These are phyloP conservation scores for Prinsepia uniflora DNA, from an alignment of 306 rosid species.

Conservation along the genomic window DNA sequence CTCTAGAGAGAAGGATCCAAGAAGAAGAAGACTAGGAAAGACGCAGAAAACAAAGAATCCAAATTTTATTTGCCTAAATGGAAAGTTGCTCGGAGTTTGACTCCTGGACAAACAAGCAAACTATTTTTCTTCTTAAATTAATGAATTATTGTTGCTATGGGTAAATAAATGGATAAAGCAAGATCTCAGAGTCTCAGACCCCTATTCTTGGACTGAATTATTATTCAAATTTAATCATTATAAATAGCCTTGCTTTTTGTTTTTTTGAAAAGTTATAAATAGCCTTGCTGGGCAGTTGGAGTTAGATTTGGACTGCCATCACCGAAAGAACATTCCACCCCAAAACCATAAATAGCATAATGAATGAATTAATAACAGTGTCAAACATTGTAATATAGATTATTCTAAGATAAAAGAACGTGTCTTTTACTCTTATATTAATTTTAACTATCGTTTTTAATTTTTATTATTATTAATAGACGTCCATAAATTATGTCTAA, in stretches of 20 bases:
- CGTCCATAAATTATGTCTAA: too few species aligned
- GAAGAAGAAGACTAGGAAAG: not conserved
- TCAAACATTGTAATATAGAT: too few species aligned
- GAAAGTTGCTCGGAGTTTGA: slow-evolving; percentile 7
- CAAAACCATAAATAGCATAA: not conserved
- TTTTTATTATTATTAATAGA: too few species aligned
- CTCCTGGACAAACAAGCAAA: not conserved
- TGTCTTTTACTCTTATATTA: too few species aligned
- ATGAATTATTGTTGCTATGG: too few species aligned
- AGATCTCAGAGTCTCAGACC: too few species aligned
- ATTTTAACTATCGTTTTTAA: too few species aligned
- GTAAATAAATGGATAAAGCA: not conserved
- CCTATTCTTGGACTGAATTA: not conserved
- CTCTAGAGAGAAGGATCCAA: slow-evolving; percentile 20
- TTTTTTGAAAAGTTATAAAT: too few species aligned
- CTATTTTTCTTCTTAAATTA: too few species aligned
- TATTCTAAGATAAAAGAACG: too few species aligned
- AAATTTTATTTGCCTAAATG: not conserved
- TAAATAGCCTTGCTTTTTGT: not conserved
- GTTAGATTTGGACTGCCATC: not conserved
- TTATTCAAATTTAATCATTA: not conserved
- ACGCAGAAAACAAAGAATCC: slow-evolving; percentile 14
- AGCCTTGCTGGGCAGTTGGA: not conserved
- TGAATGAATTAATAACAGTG: too few species aligned
- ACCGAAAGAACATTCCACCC: not conserved